A percentile compares a stretch with the other conserved stretches of the same genome.
Evolutionary conservation across 192 early-diverging fungal species (phyloP).

Genomic region (Rhizoclosmatium sp.): DNA sequence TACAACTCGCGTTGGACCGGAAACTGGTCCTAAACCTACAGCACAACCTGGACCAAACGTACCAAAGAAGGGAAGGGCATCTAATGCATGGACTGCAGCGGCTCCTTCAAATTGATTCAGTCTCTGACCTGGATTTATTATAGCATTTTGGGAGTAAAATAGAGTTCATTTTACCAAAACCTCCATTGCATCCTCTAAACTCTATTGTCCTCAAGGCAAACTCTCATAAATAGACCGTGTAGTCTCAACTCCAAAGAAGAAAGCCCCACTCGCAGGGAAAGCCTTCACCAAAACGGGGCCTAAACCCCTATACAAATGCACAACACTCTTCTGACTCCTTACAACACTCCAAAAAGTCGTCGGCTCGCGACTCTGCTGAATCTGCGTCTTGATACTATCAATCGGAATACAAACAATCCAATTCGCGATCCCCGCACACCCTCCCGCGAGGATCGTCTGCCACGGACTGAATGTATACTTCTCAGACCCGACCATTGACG

Average conservation of each 20-base stretch:
- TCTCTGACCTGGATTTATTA: too few species aligned
- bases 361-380: slow-evolving; percentile 71
- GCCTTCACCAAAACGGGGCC: slow-evolving; percentile 82
- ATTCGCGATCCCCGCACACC: slow-evolving; percentile 65
- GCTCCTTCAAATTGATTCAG: too few species aligned
- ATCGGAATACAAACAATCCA: slow-evolving; percentile 86
- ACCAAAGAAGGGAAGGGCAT: too few species aligned
- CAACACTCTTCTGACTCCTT: slow-evolving; percentile 69
- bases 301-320: slow-evolving; percentile 80
- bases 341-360: slow-evolving; percentile 34
- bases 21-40: too few species aligned
- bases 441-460: slow-evolving; percentile 87
- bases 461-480: slow-evolving; percentile 75
- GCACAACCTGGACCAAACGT: too few species aligned
- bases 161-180: too few species aligned
- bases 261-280: slow-evolving; percentile 77
- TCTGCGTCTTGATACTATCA: slow-evolving; percentile 82
- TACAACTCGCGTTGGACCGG: too few species aligned
- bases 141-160: too few species aligned
- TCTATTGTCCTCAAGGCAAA: not conserved
- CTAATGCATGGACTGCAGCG: too few species aligned
- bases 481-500: slow-evolving; percentile 25
- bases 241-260: slow-evolving; percentile 72
- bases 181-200: too few species aligned
- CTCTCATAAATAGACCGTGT: slow-evolving; percentile 12